Percentiles rank a stretch among this genome's conserved stretches.
Conservation (phyloP, 2,329 filamentous ascomycete genomes). For the Sclerotinia subarctica region DNA sequence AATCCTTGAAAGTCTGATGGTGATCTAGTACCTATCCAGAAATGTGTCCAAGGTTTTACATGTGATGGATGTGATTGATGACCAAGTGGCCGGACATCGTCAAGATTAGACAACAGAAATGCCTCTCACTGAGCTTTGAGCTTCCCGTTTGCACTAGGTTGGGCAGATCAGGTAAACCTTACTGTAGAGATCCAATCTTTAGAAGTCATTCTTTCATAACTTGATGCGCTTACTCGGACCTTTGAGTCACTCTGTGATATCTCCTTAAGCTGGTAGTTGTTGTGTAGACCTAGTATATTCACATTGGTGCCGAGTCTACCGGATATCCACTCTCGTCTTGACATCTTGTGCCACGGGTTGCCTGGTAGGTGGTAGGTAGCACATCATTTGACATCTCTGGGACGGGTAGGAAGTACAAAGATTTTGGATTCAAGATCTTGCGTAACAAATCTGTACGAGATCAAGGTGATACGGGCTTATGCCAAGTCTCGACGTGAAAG, state of each 20-base stretch:
- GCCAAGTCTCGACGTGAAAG: neutral
- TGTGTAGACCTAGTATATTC: neutral
- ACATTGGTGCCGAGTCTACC: neutral
- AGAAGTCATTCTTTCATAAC: neutral
- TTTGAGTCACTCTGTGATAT: neutral
- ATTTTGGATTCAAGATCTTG: neutral
- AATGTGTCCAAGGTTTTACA: neutral
- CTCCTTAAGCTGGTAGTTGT: no score
- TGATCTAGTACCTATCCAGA: neutral
- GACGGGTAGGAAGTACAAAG: neutral
- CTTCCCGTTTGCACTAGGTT: no score
- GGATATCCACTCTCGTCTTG: neutral
- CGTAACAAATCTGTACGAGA: neutral
- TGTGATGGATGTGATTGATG: neutral
- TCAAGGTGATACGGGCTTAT: neutral
- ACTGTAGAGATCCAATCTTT: neutral
- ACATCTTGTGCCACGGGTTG: neutral
- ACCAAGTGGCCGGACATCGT: neutral
- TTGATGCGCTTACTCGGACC: neutral
- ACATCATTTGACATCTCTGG: slow-evolving; percentile 4
- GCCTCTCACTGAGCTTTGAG: neutral
- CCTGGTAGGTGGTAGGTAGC: neutral
- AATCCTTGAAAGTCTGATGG: neutral
- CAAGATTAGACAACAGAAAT: neutral
- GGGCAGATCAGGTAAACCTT: neutral